phyloP scores from a whole-genome alignment of 352 stramenopile genomes.

The Chrysophaeum taylorii region DNA sequence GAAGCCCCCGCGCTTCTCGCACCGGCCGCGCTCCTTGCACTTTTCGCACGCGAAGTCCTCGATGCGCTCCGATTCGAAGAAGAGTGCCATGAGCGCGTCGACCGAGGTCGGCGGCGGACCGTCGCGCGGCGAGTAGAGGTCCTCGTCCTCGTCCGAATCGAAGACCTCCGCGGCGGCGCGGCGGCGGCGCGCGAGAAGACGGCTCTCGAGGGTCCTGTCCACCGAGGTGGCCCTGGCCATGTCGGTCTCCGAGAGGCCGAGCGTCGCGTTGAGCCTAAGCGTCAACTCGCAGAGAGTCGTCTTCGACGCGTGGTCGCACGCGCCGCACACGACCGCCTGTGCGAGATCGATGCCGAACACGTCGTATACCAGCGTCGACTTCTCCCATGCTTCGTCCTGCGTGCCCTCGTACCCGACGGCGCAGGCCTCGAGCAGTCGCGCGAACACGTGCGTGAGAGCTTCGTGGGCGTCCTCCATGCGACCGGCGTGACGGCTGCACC shows the following conservation, averaged over 20 bases:
- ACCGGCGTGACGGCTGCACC: not conserved
- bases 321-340: not conserved
- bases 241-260: not conserved
- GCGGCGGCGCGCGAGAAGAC: no score
- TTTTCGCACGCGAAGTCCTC: conserved; percentile 1
- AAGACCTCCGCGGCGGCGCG: no score
- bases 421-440: conserved; percentile 1
- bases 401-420: not conserved
- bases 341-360: conserved; percentile 1
- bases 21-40: not conserved
- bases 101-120: not conserved
- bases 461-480: conserved; percentile 13
- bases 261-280: not conserved
- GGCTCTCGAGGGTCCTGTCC: not conserved
- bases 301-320: not conserved
- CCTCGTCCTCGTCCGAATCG: not conserved
- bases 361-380: not conserved
- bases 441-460: not conserved
- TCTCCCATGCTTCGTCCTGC: not conserved
- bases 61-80: not conserved
- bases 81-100: not conserved
- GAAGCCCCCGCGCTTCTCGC: not conserved
- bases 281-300: not conserved
- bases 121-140: not conserved
- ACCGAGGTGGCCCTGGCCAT: not conserved